Evolutionary conservation across 352 stramenopile genomes (phyloP).

Genomic region (Pythium chondricola): DNA sequence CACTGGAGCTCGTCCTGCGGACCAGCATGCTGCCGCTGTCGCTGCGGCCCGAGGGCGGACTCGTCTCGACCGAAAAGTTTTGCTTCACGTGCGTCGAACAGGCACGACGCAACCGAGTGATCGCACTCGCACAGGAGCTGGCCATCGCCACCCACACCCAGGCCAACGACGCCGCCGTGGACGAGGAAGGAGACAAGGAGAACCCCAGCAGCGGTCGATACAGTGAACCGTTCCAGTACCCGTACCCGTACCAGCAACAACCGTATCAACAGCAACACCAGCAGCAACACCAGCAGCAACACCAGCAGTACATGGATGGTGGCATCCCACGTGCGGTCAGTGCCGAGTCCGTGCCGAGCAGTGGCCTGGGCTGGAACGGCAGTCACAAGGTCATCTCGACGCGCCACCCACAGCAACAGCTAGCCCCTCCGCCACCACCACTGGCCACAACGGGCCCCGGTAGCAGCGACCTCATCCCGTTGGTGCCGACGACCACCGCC

Average conservation of each 20-base stretch:
- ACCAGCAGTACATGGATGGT: neutral
- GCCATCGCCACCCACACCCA: conserved; percentile 2
- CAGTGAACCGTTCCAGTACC: neutral
- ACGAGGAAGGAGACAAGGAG: conserved; percentile 13
- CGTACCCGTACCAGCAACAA: conserved; percentile 1
- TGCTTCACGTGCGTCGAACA: conserved; percentile 78
- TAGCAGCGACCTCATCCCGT: conserved; percentile 9
- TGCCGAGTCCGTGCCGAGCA: neutral
- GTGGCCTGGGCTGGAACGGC: conserved; percentile 20
- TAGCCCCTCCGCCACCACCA: conserved; percentile 21
- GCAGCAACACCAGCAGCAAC: neutral
- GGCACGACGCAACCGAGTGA: conserved; percentile 37
- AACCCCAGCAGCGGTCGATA: neutral
- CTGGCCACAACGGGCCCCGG: conserved; percentile 25
- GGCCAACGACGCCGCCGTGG: neutral
- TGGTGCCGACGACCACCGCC: conserved; percentile 1
- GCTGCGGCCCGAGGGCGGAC: conserved; percentile 51
- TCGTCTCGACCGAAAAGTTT: conserved; percentile 76
- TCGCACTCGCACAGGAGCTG: conserved; percentile 9
- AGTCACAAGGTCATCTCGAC: conserved; percentile 50
- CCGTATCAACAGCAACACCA: neutral
- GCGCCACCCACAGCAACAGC: conserved; percentile 27
- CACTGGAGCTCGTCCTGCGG: conserved; percentile 52
- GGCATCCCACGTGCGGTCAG: conserved; percentile 4
- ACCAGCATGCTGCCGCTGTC: conserved; percentile 43